These are phyloP conservation scores for Fusarium avenaceum DNA, from an alignment of 2,329 filamentous ascomycete genomes.

Conservation along the genomic window DNA sequence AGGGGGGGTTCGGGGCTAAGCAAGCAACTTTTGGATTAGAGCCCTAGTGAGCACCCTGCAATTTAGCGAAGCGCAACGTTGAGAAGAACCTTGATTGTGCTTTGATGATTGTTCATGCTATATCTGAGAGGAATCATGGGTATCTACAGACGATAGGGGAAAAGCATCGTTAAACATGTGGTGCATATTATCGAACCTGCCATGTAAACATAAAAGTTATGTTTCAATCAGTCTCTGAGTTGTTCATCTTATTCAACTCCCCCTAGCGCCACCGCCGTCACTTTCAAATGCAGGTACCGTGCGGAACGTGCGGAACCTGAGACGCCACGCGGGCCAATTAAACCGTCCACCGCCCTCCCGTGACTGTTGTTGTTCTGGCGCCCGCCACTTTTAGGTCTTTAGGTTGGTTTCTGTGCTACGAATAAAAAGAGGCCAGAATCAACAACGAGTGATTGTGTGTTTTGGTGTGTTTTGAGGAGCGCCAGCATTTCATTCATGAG, in stretches of 20 bases:
- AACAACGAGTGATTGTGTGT: constrained; percentile 8
- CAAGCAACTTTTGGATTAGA: constrained; percentile 12
- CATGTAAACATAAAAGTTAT: constrained; percentile 14
- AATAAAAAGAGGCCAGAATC: constrained; percentile 18
- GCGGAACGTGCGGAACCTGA: constrained; percentile 50
- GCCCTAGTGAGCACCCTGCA: constrained; percentile 34
- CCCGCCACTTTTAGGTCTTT: constrained; percentile 34
- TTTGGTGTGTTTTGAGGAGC: background rate
- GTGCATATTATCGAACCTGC: background rate
- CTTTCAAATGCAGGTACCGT: constrained; percentile 49
- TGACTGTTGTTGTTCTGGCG: constrained; percentile 23
- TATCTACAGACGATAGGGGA: background rate
- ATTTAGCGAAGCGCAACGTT: constrained; percentile 28
- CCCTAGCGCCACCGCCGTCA: constrained; percentile 42
- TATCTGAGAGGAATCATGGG: constrained; percentile 8
- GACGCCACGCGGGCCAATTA: constrained; percentile 54
- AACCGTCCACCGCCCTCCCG: constrained; percentile 32
- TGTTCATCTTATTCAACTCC: background rate
- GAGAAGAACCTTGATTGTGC: background rate
- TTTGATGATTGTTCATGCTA: constrained; percentile 31
- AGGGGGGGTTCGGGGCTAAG: constrained; percentile 29
- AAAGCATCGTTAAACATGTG: background rate
- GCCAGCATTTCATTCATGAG: constrained; percentile 7
- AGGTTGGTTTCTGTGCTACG: constrained; percentile 1
- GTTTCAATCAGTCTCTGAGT: constrained; percentile 11